phyloP scores from a whole-genome alignment of 2,329 filamentous ascomycete species.

The Fusarium verrucosum region DNA sequence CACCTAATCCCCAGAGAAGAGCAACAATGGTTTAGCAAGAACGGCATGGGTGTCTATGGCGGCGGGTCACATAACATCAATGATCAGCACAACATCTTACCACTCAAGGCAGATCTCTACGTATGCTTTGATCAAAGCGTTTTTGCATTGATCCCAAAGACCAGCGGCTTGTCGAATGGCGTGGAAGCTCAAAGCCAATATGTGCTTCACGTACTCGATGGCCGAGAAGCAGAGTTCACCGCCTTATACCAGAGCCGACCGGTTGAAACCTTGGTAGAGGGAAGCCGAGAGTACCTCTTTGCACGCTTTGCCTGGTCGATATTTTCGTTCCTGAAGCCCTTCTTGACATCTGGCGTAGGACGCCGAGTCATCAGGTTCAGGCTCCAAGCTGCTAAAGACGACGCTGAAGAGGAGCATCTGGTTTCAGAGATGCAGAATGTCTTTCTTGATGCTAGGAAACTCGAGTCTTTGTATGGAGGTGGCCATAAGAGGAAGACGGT shows the following conservation, averaged over 20 bases:
- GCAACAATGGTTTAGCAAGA: conserved; percentile 32
- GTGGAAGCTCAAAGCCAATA: conserved; percentile 3
- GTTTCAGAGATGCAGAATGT: conserved; percentile 28
- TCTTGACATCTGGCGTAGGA: conserved; percentile 27
- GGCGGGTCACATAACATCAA: conserved; percentile 31
- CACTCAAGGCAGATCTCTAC: conserved; percentile 32
- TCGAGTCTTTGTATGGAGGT: conserved; percentile 20
- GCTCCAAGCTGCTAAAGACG: conserved; percentile 3
- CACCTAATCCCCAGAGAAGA: conserved; percentile 32
- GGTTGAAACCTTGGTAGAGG: conserved; percentile 5
- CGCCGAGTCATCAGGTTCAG: conserved; percentile 17
- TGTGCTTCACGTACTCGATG: conserved; percentile 19
- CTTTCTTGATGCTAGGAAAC: conserved; percentile 25
- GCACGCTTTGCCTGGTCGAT: conserved; percentile 28
- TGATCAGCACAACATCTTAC: conserved; percentile 30
- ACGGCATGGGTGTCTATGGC: conserved; percentile 32
- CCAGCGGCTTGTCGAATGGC: neutral
- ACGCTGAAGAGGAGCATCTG: conserved; percentile 17
- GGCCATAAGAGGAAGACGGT: neutral
- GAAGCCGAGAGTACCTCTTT: conserved; percentile 28
- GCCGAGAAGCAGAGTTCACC: conserved; percentile 25
- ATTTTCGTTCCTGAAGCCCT: conserved; percentile 21
- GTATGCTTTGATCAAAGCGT: conserved; percentile 35
- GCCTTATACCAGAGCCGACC: conserved; percentile 27
- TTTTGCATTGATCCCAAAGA: conserved; percentile 26